Conservation (phyloP, 257 asterid species). For the Cynanchum wilfordii region DNA sequence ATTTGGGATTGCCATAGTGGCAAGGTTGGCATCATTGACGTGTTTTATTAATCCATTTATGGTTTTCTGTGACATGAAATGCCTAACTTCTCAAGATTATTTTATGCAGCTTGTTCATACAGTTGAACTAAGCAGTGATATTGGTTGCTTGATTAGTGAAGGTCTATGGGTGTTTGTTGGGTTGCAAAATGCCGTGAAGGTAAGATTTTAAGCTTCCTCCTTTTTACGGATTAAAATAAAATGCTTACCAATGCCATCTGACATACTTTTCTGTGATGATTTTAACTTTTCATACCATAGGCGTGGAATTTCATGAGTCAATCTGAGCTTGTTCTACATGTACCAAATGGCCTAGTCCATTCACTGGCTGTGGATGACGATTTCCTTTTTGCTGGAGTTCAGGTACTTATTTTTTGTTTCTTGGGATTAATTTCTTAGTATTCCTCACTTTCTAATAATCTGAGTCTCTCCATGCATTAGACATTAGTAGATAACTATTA, state of each 20-base stretch:
- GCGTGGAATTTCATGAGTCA: slow-evolving; percentile 41
- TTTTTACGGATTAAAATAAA: not conserved
- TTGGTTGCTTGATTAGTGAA: slow-evolving; percentile 43
- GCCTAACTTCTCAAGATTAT: not conserved
- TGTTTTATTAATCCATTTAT: not conserved
- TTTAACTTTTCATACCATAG: slow-evolving; percentile 18
- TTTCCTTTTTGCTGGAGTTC: slow-evolving; percentile 53
- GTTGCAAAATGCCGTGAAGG: slow-evolving; percentile 41
- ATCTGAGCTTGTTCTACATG: slow-evolving; percentile 32
- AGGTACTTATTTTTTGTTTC: slow-evolving; percentile 26
- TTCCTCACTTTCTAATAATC: no score
- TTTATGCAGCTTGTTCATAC: slow-evolving; percentile 28
- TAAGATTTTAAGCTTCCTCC: slow-evolving; percentile 11
- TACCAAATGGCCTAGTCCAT: slow-evolving; percentile 48
- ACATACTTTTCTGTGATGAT: not conserved
- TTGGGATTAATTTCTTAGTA: no score
- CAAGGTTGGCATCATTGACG: slow-evolving; percentile 24
- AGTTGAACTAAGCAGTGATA: slow-evolving; percentile 26
- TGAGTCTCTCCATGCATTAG: not conserved
- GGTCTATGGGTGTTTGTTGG: slow-evolving; percentile 64
- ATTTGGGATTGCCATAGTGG: slow-evolving; percentile 54
- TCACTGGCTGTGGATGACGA: slow-evolving; percentile 33
- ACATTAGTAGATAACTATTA: not conserved
- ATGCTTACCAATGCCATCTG: not conserved
- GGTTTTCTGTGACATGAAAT: not conserved